Evolutionary conservation across 176 grass and related monocot genomes (phyloP).

Genomic region (Musa troglodytarum): DNA sequence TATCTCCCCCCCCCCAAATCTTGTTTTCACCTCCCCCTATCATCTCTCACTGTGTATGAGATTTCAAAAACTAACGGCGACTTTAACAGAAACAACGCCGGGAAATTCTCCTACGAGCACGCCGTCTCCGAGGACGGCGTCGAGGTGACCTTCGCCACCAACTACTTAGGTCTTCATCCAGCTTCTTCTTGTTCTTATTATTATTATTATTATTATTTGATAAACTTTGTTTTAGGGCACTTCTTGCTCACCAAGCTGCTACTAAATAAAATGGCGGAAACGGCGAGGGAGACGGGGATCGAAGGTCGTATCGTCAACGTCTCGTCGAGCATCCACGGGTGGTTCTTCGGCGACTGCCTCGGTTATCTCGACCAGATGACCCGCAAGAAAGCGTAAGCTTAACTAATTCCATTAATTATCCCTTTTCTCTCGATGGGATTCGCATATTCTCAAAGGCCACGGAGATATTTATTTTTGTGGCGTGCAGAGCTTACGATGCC

Average conservation of each 20-base stretch:
- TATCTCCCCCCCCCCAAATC: background rate
- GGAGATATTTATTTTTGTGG: no score
- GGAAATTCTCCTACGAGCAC: slow-evolving; percentile 85
- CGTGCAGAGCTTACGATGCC: slow-evolving; percentile 60
- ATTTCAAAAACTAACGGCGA: background rate
- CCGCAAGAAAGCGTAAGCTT: slow-evolving; percentile 55
- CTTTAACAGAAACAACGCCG: slow-evolving; percentile 78
- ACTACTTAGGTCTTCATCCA: slow-evolving; percentile 54
- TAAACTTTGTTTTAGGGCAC: slow-evolving; percentile 33
- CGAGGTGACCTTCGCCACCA: slow-evolving; percentile 98
- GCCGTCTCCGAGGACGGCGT: slow-evolving; percentile 86
- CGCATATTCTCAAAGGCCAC: no score
- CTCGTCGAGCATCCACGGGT: slow-evolving; percentile 82
- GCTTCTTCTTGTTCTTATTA: background rate
- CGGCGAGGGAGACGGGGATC: slow-evolving; percentile 46
- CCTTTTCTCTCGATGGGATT: no score
- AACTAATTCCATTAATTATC: background rate
- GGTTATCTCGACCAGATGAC: slow-evolving; percentile 70
- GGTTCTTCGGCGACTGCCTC: slow-evolving; percentile 88
- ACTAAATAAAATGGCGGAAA: slow-evolving; percentile 51
- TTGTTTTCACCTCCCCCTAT: no score
- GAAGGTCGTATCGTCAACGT: slow-evolving; percentile 82
- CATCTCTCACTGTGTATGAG: no score
- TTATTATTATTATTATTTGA: background rate
- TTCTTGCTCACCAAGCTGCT: slow-evolving; percentile 78